Conservation (phyloP, 2,329 filamentous ascomycete species). For the Trematosphaeria pertusa region DNA sequence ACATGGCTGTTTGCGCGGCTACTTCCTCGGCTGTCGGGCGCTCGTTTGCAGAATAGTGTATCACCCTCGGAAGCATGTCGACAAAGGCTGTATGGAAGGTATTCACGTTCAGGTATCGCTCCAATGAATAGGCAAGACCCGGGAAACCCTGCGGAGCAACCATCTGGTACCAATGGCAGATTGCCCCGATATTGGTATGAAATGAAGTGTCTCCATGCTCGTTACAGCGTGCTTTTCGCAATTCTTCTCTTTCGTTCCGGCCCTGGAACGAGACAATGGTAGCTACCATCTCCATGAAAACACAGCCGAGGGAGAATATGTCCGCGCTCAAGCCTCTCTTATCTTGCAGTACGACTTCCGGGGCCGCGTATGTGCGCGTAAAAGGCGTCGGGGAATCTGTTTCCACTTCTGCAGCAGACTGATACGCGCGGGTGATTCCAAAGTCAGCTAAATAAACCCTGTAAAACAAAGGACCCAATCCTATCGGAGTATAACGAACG, state of each 20-base stretch:
- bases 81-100: no score
- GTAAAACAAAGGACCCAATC: no score
- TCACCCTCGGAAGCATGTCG: no score
- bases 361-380: slow-evolving; percentile 25
- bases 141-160: no score
- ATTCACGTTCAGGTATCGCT: no score
- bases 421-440: slow-evolving; percentile 25
- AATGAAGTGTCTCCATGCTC: background rate
- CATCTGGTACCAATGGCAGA: background rate
- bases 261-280: background rate
- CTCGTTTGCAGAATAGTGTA: no score
- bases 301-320: slow-evolving; percentile 32
- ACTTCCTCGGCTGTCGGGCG: no score
- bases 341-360: slow-evolving; percentile 25
- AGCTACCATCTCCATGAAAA: slow-evolving; percentile 26
- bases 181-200: background rate
- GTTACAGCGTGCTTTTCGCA: background rate
- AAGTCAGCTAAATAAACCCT: slow-evolving; percentile 35
- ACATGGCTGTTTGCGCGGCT: no score
- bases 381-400: slow-evolving; percentile 24
- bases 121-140: no score
- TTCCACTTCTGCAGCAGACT: slow-evolving; percentile 16
- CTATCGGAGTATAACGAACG: slow-evolving; percentile 12
- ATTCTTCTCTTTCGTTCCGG: background rate
- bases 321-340: slow-evolving; percentile 21